Conservation (phyloP, 441 rosid genomes). For the Isatis lusitanica region DNA sequence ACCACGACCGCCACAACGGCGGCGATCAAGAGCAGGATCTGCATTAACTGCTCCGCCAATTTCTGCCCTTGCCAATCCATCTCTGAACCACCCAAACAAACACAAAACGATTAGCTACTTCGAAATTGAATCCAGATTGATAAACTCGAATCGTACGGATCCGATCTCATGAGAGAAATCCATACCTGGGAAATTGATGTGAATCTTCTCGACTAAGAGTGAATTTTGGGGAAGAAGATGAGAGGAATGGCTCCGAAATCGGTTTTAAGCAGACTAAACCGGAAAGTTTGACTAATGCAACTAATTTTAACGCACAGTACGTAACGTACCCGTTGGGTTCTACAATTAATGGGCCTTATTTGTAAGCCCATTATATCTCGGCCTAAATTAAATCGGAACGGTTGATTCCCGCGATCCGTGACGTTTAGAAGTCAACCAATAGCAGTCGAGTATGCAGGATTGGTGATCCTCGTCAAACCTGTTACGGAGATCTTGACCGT, state of each 20-base stretch:
- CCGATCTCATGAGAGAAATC: neutral
- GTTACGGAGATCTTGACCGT: constrained; percentile 42
- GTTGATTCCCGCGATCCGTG: constrained; percentile 3
- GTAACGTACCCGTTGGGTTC: neutral
- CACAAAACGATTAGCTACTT: neutral
- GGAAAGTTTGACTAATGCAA: constrained; percentile 15
- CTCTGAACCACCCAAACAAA: constrained; percentile 6
- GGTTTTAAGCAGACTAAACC: constrained; percentile 22
- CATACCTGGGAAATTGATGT: constrained; percentile 10
- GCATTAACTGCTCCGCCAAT: constrained; percentile 90
- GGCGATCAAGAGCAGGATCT: constrained; percentile 65
- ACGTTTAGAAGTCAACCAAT: constrained; percentile 16
- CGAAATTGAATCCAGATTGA: neutral
- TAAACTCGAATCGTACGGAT: neutral
- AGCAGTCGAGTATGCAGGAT: neutral
- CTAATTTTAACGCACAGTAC: neutral
- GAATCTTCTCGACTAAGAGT: neutral
- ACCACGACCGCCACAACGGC: constrained; percentile 53
- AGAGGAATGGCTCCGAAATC: neutral
- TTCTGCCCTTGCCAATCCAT: constrained; percentile 99
- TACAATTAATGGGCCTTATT: constrained; percentile 23
- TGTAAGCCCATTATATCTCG: neutral
- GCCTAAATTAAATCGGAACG: neutral
- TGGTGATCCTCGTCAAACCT: constrained; percentile 48
- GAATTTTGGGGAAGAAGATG: constrained; percentile 6